Percentiles rank a stretch among this genome's conserved stretches.
These are phyloP conservation scores for Cryptosporidium andersoni DNA, from an alignment of 169 alveolate genomes.

Conservation along the genomic window DNA sequence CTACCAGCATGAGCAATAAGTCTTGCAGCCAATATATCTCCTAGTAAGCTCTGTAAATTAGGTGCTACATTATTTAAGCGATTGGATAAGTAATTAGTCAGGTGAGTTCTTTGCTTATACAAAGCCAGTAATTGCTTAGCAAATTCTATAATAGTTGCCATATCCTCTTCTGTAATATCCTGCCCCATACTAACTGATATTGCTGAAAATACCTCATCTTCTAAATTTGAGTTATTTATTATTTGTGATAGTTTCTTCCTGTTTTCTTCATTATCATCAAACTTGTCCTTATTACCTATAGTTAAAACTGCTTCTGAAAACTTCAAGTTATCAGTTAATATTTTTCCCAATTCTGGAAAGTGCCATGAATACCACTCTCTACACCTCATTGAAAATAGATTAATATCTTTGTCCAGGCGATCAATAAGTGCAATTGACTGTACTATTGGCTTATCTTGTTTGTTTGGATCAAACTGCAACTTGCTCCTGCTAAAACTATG, in stretches of 20 bases:
- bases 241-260: slow-evolving; percentile 80
- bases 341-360: slow-evolving; percentile 98
- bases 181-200: slow-evolving; percentile 94
- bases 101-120: slow-evolving; percentile 86
- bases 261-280: slow-evolving; percentile 76
- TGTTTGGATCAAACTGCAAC: slow-evolving; percentile 93
- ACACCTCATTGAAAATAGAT: slow-evolving; percentile 95
- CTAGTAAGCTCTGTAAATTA: slow-evolving; percentile 93
- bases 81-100: slow-evolving; percentile 87
- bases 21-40: slow-evolving; percentile 95
- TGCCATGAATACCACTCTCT: slow-evolving; percentile 99
- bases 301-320: slow-evolving; percentile 89
- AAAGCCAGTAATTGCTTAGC: slow-evolving; percentile 90
- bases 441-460: slow-evolving; percentile 97
- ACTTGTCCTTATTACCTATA: slow-evolving; percentile 82
- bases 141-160: slow-evolving; percentile 87
- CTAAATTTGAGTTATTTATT: slow-evolving; percentile 88
- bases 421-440: slow-evolving; percentile 95
- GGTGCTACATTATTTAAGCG: slow-evolving; percentile 97
- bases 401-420: slow-evolving; percentile 93
- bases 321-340: slow-evolving; percentile 93
- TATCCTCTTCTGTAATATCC: slow-evolving; percentile 92
- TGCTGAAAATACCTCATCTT: slow-evolving; percentile 87
- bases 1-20: slow-evolving; percentile 98
- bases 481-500: slow-evolving; percentile 93